Conservation (phyloP, 768 basidiomycete species). For the Boletus rubropictus region DNA sequence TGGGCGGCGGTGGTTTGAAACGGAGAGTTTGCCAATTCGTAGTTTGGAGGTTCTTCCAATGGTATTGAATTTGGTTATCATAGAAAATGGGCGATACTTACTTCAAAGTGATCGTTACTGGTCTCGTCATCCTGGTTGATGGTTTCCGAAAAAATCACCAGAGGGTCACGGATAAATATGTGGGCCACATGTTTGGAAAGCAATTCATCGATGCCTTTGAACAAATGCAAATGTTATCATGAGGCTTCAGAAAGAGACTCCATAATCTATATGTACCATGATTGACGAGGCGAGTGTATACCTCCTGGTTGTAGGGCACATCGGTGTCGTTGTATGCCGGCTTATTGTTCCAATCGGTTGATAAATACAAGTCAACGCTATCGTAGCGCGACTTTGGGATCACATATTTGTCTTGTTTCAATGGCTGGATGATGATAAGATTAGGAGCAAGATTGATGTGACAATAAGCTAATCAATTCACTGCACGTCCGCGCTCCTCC, state of each 20-base stretch:
- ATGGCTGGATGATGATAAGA: constrained; percentile 45
- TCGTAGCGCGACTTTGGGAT: constrained; percentile 98
- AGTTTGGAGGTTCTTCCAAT: constrained; percentile 86
- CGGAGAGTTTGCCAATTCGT: constrained; percentile 99
- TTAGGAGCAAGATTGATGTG: constrained; percentile 5
- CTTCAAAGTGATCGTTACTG: constrained; percentile 96
- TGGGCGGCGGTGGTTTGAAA: constrained; percentile 96
- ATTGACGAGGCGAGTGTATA: constrained; percentile 65
- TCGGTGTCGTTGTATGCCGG: constrained; percentile 91
- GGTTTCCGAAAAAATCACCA: constrained; percentile 92
- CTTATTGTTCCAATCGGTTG: constrained; percentile 78
- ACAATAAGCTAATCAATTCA: constrained; percentile 44
- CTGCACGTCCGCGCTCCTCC: constrained; percentile 76
- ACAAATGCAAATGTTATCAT: not conserved
- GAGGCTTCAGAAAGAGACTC: not conserved
- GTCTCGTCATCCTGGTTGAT: constrained; percentile 84
- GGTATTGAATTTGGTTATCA: not conserved
- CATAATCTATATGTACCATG: constrained; percentile 48
- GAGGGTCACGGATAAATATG: constrained; percentile 94
- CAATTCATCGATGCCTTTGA: constrained; percentile 73
- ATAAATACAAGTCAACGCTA: constrained; percentile 91
- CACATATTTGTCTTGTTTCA: constrained; percentile 63
- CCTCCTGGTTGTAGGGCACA: constrained; percentile 69
- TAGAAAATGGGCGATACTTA: constrained; percentile 24
- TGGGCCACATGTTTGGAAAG: constrained; percentile 91